These are phyloP conservation scores for Metarhizium sp. DNA, from an alignment of 2,329 filamentous ascomycete species.

Conservation along the genomic window DNA sequence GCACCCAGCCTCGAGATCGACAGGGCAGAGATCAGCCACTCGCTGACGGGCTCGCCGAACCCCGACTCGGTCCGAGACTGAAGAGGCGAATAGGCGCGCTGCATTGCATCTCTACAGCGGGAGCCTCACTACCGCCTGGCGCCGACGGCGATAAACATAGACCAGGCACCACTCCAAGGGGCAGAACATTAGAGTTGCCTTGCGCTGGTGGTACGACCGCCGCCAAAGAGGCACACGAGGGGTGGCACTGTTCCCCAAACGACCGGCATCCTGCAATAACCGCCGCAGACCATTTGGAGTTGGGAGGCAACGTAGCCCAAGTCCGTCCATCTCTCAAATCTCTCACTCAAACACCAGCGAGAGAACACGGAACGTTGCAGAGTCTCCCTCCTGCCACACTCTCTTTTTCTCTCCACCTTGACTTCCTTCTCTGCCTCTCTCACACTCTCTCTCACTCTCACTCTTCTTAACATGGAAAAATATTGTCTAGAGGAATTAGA, in stretches of 20 bases:
- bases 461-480: not conserved
- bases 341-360: too few species aligned
- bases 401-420: too few species aligned
- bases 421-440: not conserved
- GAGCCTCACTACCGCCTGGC: too few species aligned
- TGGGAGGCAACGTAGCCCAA: not conserved
- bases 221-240: too few species aligned
- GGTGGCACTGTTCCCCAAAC: not conserved
- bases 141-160: too few species aligned
- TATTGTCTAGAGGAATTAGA: not conserved
- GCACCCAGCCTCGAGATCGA: slow-evolving; percentile 24
- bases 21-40: slow-evolving; percentile 8
- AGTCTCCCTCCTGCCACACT: too few species aligned
- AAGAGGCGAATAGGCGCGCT: not conserved
- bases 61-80: slow-evolving; percentile 10
- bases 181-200: too few species aligned
- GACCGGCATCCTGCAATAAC: not conserved
- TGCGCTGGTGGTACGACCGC: too few species aligned
- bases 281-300: not conserved
- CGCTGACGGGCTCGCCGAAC: slow-evolving; percentile 6
- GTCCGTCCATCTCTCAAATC: too few species aligned
- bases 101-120: not conserved
- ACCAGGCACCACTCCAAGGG: too few species aligned
- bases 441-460: not conserved
- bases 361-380: too few species aligned